Evolutionary conservation across 768 basidiomycete species (phyloP).

Genomic region (Amanita muscaria): DNA sequence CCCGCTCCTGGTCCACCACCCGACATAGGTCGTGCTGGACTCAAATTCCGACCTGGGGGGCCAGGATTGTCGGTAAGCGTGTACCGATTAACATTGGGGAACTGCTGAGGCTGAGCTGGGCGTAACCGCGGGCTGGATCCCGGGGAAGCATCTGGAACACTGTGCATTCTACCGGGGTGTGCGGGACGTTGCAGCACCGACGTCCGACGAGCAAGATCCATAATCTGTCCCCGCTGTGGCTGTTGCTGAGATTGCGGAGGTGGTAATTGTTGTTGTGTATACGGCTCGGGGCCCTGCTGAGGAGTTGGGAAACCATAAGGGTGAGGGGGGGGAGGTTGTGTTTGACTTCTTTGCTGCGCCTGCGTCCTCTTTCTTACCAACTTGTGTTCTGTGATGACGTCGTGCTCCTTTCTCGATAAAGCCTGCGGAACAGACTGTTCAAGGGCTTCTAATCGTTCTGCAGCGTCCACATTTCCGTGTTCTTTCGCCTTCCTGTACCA

Average conservation of each 20-base stretch:
- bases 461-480: constrained; percentile 77
- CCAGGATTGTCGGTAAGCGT: constrained; percentile 34
- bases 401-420: constrained; percentile 75
- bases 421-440: constrained; percentile 49
- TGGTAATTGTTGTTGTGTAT: constrained; percentile 5
- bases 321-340: constrained; percentile 9
- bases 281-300: not conserved
- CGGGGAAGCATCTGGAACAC: constrained; percentile 3
- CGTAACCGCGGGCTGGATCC: constrained; percentile 1
- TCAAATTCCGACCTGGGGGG: constrained; percentile 8
- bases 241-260: constrained; percentile 11
- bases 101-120: constrained; percentile 15
- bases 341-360: constrained; percentile 51
- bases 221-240: constrained; percentile 3
- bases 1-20: not conserved
- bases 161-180: not conserved
- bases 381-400: constrained; percentile 65
- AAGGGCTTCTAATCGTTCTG: constrained; percentile 62
- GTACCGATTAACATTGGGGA: constrained; percentile 35
- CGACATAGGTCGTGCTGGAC: constrained; percentile 11
- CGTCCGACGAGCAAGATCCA: constrained; percentile 6
- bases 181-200: constrained; percentile 11
- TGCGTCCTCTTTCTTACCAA: constrained; percentile 77
- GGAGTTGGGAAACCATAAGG: not conserved
- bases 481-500: constrained; percentile 83